Evolutionary conservation across 2,329 filamentous ascomycete species (phyloP).

Genomic region (Periglandula ipomoeae): DNA sequence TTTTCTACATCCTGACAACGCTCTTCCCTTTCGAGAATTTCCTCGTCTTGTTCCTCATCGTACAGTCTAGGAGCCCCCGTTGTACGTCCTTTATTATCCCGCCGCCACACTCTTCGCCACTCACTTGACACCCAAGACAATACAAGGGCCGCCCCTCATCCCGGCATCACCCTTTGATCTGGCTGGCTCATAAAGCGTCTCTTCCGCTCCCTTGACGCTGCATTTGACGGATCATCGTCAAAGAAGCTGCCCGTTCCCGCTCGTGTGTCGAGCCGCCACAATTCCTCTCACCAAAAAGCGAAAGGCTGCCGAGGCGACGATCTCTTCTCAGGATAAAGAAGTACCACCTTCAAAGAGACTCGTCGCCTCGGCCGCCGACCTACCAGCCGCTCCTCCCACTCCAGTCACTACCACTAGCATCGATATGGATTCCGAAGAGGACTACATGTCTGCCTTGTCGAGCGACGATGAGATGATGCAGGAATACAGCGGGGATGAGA

Average conservation of each 20-base stretch:
- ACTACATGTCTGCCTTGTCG: slow-evolving; percentile 77
- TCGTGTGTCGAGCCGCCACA: slow-evolving; percentile 28
- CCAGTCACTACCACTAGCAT: slow-evolving; percentile 44
- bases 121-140: neutral
- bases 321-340: slow-evolving; percentile 35
- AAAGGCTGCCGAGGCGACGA: slow-evolving; percentile 58
- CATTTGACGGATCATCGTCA: neutral
- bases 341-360: slow-evolving; percentile 42
- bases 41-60: neutral
- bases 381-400: slow-evolving; percentile 43
- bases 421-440: slow-evolving; percentile 91
- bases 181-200: neutral
- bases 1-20: too few species aligned
- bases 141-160: neutral
- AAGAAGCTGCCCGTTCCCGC: neutral
- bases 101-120: neutral
- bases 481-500: slow-evolving; percentile 68
- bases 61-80: too few species aligned
- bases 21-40: neutral
- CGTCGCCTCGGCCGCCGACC: slow-evolving; percentile 43
- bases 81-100: too few species aligned
- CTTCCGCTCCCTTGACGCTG: neutral
- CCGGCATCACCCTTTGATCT: neutral
- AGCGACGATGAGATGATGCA: slow-evolving; percentile 65
- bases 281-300: slow-evolving; percentile 56